Conservation (phyloP, 495 filamentous ascomycete genomes). For the Aspergillus taichungensis region DNA sequence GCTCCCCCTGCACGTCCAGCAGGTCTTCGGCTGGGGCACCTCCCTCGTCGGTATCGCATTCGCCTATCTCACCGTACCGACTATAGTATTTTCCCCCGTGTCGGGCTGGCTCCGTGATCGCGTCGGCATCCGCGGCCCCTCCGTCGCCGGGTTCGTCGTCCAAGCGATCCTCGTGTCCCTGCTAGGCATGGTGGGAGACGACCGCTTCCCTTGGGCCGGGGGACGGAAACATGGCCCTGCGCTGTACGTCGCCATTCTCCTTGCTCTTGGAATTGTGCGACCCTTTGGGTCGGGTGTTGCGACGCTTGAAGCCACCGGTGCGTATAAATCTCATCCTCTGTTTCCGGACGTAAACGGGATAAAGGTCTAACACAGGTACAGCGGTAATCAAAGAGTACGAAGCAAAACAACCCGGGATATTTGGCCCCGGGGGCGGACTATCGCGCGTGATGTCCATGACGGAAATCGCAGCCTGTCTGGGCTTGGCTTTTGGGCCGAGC, state of each 20-base stretch:
- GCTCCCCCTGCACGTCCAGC: slow-evolving; percentile 8
- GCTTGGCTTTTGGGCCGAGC: neutral
- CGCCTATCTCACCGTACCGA: slow-evolving; percentile 6
- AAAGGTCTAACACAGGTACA: neutral
- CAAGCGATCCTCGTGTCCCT: slow-evolving; percentile 2
- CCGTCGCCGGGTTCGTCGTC: slow-evolving; percentile 2
- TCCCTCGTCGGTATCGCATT: slow-evolving; percentile 10
- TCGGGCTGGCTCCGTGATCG: slow-evolving; percentile 13
- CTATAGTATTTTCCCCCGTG: slow-evolving; percentile 5
- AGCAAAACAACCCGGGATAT: slow-evolving; percentile 4
- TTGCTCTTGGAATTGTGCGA: slow-evolving; percentile 1
- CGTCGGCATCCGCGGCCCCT: slow-evolving; percentile 5
- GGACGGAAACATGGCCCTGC: too few relatives aligned
- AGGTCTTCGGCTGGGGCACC: slow-evolving; percentile 9
- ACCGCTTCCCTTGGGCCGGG: slow-evolving; percentile 5
- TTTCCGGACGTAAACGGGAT: too few relatives aligned
- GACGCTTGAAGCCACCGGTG: neutral
- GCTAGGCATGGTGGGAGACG: slow-evolving; percentile 7
- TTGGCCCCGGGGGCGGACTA: slow-evolving; percentile 11
- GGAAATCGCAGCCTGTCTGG: slow-evolving; percentile 8
- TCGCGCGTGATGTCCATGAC: slow-evolving; percentile 17
- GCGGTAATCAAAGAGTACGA: slow-evolving; percentile 4
- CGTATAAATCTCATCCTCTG: too few relatives aligned
- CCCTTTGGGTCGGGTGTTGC: slow-evolving; percentile 6
- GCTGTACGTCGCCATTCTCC: neutral